Percentiles rank a stretch among this genome's conserved stretches.
phyloP scores from a whole-genome alignment of 352 stramenopile species.

The Phytophthora podocarpi region DNA sequence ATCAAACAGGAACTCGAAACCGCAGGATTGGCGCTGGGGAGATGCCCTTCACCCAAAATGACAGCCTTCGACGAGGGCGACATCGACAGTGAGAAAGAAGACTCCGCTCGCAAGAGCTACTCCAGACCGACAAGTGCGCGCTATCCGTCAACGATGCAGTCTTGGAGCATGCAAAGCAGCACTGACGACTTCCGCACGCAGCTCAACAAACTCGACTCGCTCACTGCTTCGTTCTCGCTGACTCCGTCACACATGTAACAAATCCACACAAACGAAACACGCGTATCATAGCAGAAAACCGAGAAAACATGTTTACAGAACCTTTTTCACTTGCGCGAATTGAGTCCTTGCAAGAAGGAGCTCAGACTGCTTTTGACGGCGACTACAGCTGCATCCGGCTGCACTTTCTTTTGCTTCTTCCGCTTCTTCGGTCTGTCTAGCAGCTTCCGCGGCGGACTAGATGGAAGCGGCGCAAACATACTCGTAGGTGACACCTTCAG shows the following conservation, averaged over 20 bases:
- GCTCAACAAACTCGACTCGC: slow-evolving; percentile 30
- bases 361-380: slow-evolving; percentile 73
- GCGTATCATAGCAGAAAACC: neutral
- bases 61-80: neutral
- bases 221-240: slow-evolving; percentile 29
- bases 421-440: slow-evolving; percentile 71
- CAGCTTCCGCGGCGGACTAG: slow-evolving; percentile 72
- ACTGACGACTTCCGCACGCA: slow-evolving; percentile 35
- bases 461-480: slow-evolving; percentile 45
- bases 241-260: slow-evolving; percentile 29
- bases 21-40: slow-evolving; percentile 13
- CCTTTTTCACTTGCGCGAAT: slow-evolving; percentile 35
- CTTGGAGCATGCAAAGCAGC: slow-evolving; percentile 38
- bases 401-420: slow-evolving; percentile 58
- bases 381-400: slow-evolving; percentile 35
- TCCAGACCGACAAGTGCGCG: slow-evolving; percentile 27
- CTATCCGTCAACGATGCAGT: slow-evolving; percentile 55
- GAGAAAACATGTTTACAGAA: slow-evolving; percentile 5
- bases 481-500: slow-evolving; percentile 31
- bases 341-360: slow-evolving; percentile 66
- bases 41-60: slow-evolving; percentile 22
- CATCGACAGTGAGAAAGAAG: neutral
- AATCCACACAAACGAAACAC: neutral
- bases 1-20: slow-evolving; percentile 14
- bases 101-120: slow-evolving; percentile 26